A percentile compares a stretch with the other conserved stretches of the same genome.
Conservation (phyloP, 2,329 filamentous ascomycete species). For the Arthrobotrys musiformis region DNA sequence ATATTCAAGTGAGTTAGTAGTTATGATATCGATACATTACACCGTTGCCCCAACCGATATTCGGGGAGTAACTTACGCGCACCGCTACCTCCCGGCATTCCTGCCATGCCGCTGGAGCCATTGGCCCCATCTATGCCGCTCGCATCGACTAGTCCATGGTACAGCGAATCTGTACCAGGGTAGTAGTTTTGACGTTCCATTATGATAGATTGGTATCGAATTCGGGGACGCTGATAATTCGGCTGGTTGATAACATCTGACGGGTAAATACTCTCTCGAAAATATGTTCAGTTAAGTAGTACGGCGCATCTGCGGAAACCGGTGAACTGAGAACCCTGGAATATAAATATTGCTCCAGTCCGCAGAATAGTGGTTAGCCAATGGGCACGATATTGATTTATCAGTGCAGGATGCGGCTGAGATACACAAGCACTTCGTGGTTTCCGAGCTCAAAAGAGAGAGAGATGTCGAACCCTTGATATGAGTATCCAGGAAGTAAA, state of each 20-base stretch:
- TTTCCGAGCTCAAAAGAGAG: neutral
- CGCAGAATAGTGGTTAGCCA: too few relatives aligned
- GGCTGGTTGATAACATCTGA: too few relatives aligned
- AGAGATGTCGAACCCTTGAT: neutral
- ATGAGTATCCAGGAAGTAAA: too few relatives aligned
- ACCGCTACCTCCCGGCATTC: constrained; percentile 25
- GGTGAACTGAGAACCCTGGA: neutral
- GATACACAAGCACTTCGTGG: neutral
- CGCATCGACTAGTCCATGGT: constrained; percentile 12
- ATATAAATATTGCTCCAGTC: too few relatives aligned
- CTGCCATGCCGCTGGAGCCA: constrained; percentile 1
- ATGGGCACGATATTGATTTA: neutral
- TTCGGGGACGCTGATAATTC: too few relatives aligned
- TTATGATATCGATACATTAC: neutral
- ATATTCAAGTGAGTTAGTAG: neutral
- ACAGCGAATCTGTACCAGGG: constrained; percentile 9
- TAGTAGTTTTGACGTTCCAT: constrained; percentile 30
- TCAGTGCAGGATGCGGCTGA: neutral
- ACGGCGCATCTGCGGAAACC: too few relatives aligned
- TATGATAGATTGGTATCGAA: neutral
- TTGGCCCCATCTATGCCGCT: constrained; percentile 22
- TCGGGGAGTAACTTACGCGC: constrained; percentile 19
- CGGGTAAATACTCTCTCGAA: too few relatives aligned
- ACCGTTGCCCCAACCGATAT: too few relatives aligned
- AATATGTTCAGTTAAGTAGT: too few relatives aligned